Percentiles rank a stretch among this genome's conserved stretches.
Conservation (phyloP, 2,329 filamentous ascomycete species). For the Sclerotinia glacialis region DNA sequence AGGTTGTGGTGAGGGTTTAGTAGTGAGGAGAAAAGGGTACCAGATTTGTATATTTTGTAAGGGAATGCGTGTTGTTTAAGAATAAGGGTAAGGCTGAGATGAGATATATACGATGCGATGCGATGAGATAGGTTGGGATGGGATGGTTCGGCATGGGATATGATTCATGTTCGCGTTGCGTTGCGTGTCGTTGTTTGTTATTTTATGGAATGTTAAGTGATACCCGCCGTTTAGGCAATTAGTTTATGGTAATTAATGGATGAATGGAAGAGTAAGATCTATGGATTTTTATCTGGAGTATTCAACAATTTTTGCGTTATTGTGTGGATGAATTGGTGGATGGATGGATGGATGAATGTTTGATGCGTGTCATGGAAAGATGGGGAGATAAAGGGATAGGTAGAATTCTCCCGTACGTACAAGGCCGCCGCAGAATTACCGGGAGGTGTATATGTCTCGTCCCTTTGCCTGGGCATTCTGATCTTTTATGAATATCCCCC, state of each 20-base stretch:
- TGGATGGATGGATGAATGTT: no score
- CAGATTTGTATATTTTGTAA: not conserved
- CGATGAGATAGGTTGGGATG: not conserved
- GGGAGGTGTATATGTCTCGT: no score
- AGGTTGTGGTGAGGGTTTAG: conserved; percentile 31
- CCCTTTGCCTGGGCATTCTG: no score
- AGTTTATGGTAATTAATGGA: conserved; percentile 15
- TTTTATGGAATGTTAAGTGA: conserved; percentile 16
- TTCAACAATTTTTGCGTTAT: no score
- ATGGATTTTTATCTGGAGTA: not conserved
- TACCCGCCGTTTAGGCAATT: conserved; percentile 19
- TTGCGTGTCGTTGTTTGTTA: not conserved
- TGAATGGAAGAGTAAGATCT: not conserved
- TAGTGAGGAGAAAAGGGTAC: not conserved
- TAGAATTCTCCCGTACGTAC: no score
- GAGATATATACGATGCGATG: not conserved
- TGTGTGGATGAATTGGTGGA: no score
- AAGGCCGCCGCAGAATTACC: no score
- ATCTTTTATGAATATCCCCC: no score
- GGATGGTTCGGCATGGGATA: not conserved
- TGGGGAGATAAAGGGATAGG: no score
- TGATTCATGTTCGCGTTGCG: not conserved
- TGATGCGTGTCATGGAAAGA: no score
- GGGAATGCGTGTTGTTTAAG: not conserved
- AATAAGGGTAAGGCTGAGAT: not conserved